These are phyloP conservation scores for Naganishia randhawae DNA, from an alignment of 768 basidiomycete genomes.

Conservation along the genomic window DNA sequence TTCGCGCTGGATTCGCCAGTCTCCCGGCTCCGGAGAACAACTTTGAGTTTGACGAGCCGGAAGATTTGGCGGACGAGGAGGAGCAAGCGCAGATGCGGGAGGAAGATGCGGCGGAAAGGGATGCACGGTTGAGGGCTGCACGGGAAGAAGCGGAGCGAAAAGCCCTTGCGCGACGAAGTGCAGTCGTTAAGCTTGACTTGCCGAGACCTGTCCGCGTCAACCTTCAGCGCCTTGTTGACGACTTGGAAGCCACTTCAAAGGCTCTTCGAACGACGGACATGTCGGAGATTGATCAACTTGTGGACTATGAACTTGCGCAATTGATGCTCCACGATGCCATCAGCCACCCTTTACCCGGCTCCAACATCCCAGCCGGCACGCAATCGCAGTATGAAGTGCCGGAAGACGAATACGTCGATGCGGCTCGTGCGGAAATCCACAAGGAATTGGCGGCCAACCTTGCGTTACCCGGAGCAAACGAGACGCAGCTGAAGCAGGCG, in stretches of 20 bases:
- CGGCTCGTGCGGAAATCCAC: slow-evolving; percentile 70
- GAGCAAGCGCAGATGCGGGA: slow-evolving; percentile 55
- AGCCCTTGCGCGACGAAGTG: slow-evolving; percentile 74
- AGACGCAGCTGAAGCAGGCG: slow-evolving; percentile 73
- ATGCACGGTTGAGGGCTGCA: slow-evolving; percentile 64
- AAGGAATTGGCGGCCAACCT: slow-evolving; percentile 72
- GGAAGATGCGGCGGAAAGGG: slow-evolving; percentile 91
- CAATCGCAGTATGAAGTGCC: slow-evolving; percentile 62
- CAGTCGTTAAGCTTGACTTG: slow-evolving; percentile 72
- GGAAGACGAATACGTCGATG: slow-evolving; percentile 65
- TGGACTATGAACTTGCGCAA: slow-evolving; percentile 72
- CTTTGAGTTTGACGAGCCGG: slow-evolving; percentile 88
- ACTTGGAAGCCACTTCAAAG: slow-evolving; percentile 53
- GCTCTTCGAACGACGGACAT: slow-evolving; percentile 48
- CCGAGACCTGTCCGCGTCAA: slow-evolving; percentile 85
- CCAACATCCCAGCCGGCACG: slow-evolving; percentile 64
- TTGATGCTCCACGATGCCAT: slow-evolving; percentile 85
- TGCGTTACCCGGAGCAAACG: slow-evolving; percentile 78
- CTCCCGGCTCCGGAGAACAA: slow-evolving; percentile 94
- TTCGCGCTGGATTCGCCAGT: slow-evolving; percentile 73
- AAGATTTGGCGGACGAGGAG: slow-evolving; percentile 66
- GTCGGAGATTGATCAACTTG: slow-evolving; percentile 59
- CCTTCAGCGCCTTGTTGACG: slow-evolving; percentile 60
- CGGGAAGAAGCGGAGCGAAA: slow-evolving; percentile 74
- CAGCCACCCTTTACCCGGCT: slow-evolving; percentile 81